Conservation (phyloP, 2,329 filamentous ascomycete genomes). For the Neofusicoccum ribis region DNA sequence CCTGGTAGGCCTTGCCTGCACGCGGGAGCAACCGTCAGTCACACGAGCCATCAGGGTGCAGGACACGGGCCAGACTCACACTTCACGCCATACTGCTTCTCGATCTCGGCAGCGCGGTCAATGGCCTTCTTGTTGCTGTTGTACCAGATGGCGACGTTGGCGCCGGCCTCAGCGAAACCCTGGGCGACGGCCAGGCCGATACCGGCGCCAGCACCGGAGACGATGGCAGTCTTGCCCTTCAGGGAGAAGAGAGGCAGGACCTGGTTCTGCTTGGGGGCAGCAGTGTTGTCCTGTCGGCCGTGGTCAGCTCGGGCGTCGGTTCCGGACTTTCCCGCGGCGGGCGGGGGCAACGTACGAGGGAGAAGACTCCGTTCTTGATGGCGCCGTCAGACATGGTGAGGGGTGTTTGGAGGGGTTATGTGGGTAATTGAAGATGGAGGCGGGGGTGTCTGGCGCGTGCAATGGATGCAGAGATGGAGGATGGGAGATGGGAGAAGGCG, state of each 20-base stretch:
- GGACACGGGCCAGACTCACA: background rate
- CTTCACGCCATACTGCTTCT: conserved; percentile 22
- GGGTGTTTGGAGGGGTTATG: background rate
- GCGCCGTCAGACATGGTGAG: conserved; percentile 29
- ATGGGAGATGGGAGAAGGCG: background rate
- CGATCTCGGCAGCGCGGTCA: conserved; percentile 43
- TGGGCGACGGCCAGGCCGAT: conserved; percentile 47
- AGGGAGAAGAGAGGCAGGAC: conserved; percentile 37
- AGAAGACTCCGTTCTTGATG: conserved; percentile 37
- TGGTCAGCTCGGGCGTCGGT: background rate
- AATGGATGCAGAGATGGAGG: background rate
- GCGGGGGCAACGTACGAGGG: conserved; percentile 24
- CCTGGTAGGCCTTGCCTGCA: conserved; percentile 63
- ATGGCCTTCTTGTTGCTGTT: conserved; percentile 55
- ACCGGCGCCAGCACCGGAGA: conserved; percentile 50
- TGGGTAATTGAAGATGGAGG: background rate
- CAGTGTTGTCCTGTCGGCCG: conserved; percentile 9
- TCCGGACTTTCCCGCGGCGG: background rate
- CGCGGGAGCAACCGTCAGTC: background rate
- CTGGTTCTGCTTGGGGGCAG: conserved; percentile 19
- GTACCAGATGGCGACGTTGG: conserved; percentile 66
- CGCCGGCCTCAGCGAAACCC: conserved; percentile 22
- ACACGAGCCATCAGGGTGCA: background rate
- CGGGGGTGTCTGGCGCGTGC: background rate
- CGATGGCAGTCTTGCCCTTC: conserved; percentile 48